Evolutionary conservation across 768 basidiomycete genomes (phyloP).

Genomic region (Lentinula boryana): DNA sequence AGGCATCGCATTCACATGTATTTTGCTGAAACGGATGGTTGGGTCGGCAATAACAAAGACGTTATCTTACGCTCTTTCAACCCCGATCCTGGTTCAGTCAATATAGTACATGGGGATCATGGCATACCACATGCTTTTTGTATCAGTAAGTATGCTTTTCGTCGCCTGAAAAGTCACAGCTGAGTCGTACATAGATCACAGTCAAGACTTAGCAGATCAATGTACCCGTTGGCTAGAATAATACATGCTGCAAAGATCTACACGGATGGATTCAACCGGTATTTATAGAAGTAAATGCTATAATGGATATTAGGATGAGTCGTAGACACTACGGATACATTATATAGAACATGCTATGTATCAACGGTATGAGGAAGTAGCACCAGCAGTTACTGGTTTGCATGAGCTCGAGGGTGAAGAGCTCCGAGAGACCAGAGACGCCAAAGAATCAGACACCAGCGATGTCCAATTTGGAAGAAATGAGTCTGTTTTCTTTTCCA

Average conservation of each 20-base stretch:
- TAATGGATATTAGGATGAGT: no score
- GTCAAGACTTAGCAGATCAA: conserved; percentile 28
- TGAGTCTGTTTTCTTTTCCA: background rate
- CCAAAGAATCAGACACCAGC: background rate
- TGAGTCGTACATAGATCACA: conserved; percentile 36
- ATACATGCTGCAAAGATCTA: background rate
- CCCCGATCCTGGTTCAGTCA: conserved; percentile 22
- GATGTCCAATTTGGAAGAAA: background rate
- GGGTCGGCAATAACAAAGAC: conserved; percentile 58
- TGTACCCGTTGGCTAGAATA: background rate
- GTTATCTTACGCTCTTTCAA: conserved; percentile 35
- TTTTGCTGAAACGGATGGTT: conserved; percentile 59
- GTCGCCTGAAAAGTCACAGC: background rate
- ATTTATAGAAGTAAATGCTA: background rate
- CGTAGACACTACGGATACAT: no score
- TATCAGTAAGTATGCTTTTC: conserved; percentile 43
- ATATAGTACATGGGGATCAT: conserved; percentile 36
- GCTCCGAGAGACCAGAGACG: background rate
- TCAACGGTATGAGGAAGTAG: background rate
- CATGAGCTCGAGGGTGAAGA: background rate
- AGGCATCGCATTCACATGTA: conserved; percentile 39
- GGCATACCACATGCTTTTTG: conserved; percentile 70
- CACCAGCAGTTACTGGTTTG: background rate
- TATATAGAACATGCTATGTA: no score
- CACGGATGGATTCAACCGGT: background rate